phyloP scores from a whole-genome alignment of 108 stramenopile species.

The Poteriospumella lacustris region DNA sequence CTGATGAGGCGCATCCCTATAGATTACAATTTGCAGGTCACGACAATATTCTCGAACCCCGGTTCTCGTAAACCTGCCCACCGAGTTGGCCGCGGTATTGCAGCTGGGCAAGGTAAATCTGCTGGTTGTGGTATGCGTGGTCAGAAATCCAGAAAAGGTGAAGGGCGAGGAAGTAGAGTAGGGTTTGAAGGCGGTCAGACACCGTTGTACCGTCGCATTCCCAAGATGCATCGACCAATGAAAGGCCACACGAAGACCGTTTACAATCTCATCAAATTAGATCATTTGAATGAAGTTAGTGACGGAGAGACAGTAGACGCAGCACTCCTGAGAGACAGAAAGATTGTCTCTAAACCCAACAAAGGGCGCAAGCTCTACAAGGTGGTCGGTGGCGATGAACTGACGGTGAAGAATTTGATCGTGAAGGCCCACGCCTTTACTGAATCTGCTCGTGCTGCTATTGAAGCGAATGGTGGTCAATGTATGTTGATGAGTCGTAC shows the following conservation, averaged over 20 bases:
- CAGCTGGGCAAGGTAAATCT: slow-evolving; percentile 90
- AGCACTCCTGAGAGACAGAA: slow-evolving; percentile 47
- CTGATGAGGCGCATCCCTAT: neutral
- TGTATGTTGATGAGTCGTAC: slow-evolving; percentile 62
- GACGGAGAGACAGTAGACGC: slow-evolving; percentile 72
- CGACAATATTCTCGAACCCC: slow-evolving; percentile 70
- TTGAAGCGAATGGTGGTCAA: slow-evolving; percentile 87
- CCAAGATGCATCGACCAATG: slow-evolving; percentile 78
- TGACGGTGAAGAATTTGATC: slow-evolving; percentile 62
- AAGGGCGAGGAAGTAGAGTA: slow-evolving; percentile 63
- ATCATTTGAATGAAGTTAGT: slow-evolving; percentile 64
- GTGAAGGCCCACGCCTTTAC: slow-evolving; percentile 97
- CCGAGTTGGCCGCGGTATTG: slow-evolving; percentile 91
- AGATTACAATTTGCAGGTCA: slow-evolving; percentile 61
- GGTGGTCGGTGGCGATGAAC: slow-evolving; percentile 4
- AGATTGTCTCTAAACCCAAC: slow-evolving; percentile 25
- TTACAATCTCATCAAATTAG: slow-evolving; percentile 85
- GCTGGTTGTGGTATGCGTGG: slow-evolving; percentile 97
- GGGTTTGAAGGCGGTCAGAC: slow-evolving; percentile 94
- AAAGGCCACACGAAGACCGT: slow-evolving; percentile 83
- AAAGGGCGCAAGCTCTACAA: neutral
- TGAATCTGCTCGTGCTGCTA: slow-evolving; percentile 69
- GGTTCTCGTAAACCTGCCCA: slow-evolving; percentile 68
- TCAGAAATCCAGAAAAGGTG: slow-evolving; percentile 80
- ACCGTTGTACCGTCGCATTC: slow-evolving; percentile 84